Evolutionary conservation across 371 early-diverging fungal species (phyloP), one percentile per base, ranked within the genome.

Genomic region (Apophysomyces ossiformis): DNA sequence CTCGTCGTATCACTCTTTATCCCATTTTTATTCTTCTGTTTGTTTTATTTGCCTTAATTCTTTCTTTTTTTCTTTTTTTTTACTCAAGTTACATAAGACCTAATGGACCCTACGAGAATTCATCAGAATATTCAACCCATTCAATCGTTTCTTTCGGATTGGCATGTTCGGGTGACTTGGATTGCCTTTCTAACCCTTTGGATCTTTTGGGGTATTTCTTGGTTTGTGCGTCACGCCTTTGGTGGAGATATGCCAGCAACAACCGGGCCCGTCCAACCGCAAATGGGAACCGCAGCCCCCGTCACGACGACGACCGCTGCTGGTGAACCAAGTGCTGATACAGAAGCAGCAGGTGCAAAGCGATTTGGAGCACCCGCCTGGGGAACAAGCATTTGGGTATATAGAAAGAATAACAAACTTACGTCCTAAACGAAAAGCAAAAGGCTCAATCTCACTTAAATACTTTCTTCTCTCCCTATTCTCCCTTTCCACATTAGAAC

Each of bases 81-180:
- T 41, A 41, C 41, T 41, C 13, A 2, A 26, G 1, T 26, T 26
- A 26, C 32, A 26, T 26, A 26, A 26, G 3, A 2, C 32, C 32
- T 26, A 13, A 50, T 50, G 54, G 54, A 26, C 32, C 5, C 61
- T 46, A 37, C 61, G 26, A 6, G 35, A 61, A 64, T 57, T 39
- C 64, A 58, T 41, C 44, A 57, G 58, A 54, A 45, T 38, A 18
- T 60, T 56, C 65, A 37, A 56, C 65, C 16, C 16, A 64, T 58
- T 54, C 18, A 50, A n/a, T 47, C 38, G 9, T 77, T 69, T 39
- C 63, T 77, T 36, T 2, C 15, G 8, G 78, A 77, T 36, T 74
- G 78, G 75, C 74, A 77, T 57, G 74, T 74, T 8, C 72, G 74
- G 58, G 73, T 72, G 2, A 68, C 72, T 26, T 77, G 78, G 78